Evolutionary conservation across 2,329 filamentous ascomycete genomes (phyloP).

Genomic region (Fusarium poae): DNA sequence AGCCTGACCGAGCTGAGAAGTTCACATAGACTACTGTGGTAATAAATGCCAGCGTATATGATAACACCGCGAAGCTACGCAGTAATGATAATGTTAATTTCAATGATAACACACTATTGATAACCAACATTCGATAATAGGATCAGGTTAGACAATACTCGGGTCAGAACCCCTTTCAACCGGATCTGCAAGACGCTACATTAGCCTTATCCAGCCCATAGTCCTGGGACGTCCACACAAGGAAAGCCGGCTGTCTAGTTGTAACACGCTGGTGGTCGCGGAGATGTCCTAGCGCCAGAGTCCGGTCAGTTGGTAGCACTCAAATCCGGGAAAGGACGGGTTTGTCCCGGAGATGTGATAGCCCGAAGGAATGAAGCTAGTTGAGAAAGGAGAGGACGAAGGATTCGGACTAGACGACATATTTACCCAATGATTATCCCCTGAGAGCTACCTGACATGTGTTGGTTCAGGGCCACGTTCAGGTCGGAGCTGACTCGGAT

Average conservation of each 20-base stretch:
- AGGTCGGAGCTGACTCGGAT: conserved; percentile 1
- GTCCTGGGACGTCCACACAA: background rate
- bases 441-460: background rate
- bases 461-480: background rate
- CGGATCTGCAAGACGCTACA: background rate
- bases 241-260: background rate
- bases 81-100: background rate
- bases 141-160: background rate
- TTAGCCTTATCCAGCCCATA: conserved; percentile 1
- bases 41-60: background rate
- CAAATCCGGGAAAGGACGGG: background rate
- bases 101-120: background rate
- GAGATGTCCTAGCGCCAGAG: background rate
- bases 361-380: background rate
- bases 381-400: background rate
- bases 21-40: too few species aligned
- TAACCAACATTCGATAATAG: background rate
- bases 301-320: background rate
- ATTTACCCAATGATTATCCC: background rate
- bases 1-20: too few species aligned
- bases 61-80: too few species aligned
- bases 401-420: background rate
- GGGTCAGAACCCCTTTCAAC: background rate
- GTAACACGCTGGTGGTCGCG: background rate
- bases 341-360: background rate